Evolutionary conservation across 2,329 filamentous ascomycete species (phyloP), one percentile per base, ranked within the genome.

Genomic region (Cordyceps sp.): DNA sequence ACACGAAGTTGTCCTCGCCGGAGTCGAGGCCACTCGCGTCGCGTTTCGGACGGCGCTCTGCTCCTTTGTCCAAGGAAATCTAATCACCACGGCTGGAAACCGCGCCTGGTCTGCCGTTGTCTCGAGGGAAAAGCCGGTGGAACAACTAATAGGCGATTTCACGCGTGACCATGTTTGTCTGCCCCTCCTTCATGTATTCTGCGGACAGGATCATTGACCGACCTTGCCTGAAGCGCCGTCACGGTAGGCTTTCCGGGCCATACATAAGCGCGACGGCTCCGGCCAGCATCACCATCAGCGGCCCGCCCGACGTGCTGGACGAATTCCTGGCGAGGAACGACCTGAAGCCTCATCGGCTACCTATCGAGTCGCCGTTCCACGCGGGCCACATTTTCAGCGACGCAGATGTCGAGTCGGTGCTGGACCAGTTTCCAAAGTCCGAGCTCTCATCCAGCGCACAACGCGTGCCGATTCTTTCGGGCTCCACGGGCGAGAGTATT

Each of bases 241-340:
- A 10, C 14, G 16, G 26, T 9, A 26, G 20, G n/a, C 31, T 28
- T 10, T 33, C 23, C 9, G 18, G 28, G 5, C 40, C 40, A 1
- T 49, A 45, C 31, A 41, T 48, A 25, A 48, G 44, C n/a, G 45
- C 46, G 1, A 37, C 37, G 9, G 37, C 39, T 6, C 43, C 39
- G 9, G 39, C 33, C 12, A 37, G 35, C 29, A 17, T 40, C 13
- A 46, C 45, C 5, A 31, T 49, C 19, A 48, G 45, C 16, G 46
- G 45, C 1, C 40, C 41, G 2, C 46, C 46, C 6, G 17, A n/a
- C 3, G 28, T 42, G 1, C 30, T 49, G 19, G 26, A 33, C 10
- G 21, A 26, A 2, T 45, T 47, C 29, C 9, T 45, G 18, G 15
- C 33, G 4, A 15, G 24, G 3, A 25, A 37, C 9, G 32, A 40